Evolutionary conservation across 2,329 filamentous ascomycete species (phyloP).

Genomic region (Didymella sp.): DNA sequence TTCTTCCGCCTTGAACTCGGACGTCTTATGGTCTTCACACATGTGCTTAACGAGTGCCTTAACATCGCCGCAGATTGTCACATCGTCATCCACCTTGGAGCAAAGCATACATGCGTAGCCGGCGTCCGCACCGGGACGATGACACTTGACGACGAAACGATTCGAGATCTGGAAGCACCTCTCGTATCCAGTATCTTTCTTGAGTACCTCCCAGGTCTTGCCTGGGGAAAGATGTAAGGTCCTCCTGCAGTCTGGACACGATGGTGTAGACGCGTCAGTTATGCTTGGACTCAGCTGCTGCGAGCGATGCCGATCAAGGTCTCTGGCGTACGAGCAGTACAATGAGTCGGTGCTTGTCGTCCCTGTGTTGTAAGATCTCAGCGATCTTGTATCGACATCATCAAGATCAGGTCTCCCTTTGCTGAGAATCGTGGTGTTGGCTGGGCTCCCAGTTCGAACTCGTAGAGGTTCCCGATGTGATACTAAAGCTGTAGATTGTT

Average conservation of each 20-base stretch:
- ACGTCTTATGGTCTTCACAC: conserved; percentile 42
- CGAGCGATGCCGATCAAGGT: conserved; percentile 39
- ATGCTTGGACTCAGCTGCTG: conserved; percentile 39
- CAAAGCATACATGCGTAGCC: conserved; percentile 48
- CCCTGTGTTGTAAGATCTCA: conserved; percentile 31
- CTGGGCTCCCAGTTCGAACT: conserved; percentile 27
- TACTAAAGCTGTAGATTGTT: conserved; percentile 35
- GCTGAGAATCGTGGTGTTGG: conserved; percentile 37
- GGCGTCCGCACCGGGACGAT: conserved; percentile 41
- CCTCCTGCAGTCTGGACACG: conserved; percentile 43
- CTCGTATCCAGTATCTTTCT: conserved; percentile 39
- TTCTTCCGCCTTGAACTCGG: conserved; percentile 42
- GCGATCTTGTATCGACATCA: conserved; percentile 35
- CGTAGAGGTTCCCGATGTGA: conserved; percentile 27
- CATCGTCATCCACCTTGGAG: conserved; percentile 28
- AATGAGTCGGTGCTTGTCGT: conserved; percentile 25
- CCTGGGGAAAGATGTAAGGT: conserved; percentile 42
- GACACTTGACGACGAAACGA: conserved; percentile 49
- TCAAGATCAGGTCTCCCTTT: conserved; percentile 28
- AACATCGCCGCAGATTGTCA: conserved; percentile 48
- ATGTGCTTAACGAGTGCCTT: conserved; percentile 47
- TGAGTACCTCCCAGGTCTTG: conserved; percentile 47
- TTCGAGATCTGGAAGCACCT: conserved; percentile 45
- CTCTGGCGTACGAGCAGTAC: conserved; percentile 43
- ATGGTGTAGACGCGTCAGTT: conserved; percentile 32